These are phyloP conservation scores for Colletotrichum tamarilloi DNA, from an alignment of 2,329 filamentous ascomycete genomes.

Conservation along the genomic window DNA sequence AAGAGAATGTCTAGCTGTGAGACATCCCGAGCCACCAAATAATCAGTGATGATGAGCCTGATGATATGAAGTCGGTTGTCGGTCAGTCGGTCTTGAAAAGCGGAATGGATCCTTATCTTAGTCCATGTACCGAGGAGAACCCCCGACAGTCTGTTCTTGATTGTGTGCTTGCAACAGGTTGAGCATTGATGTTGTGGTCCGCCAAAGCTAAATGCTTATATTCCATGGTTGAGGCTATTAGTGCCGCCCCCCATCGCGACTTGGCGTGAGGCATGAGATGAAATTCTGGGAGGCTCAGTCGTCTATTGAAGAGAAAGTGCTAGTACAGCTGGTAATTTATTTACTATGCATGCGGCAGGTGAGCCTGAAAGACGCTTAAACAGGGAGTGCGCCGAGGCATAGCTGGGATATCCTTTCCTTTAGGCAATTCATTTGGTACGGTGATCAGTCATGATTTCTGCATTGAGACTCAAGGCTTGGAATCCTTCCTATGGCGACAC, in stretches of 20 bases:
- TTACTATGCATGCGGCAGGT: neutral
- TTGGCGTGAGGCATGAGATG: neutral
- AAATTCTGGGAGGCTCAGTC: neutral
- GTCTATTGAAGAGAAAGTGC: neutral
- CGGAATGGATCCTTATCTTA: neutral
- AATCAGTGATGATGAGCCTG: neutral
- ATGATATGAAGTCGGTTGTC: neutral
- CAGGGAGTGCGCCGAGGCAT: neutral
- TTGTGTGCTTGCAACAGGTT: neutral
- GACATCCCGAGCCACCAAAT: neutral
- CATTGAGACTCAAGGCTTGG: neutral
- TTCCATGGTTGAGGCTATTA: neutral
- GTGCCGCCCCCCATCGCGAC: neutral
- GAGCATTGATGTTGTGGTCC: neutral
- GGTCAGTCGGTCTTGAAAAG: neutral
- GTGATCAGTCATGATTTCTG: slow-evolving; percentile 4
- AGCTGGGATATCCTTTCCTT: neutral
- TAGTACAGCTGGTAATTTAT: neutral
- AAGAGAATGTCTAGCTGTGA: neutral
- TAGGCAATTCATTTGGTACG: neutral
- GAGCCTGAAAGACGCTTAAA: neutral
- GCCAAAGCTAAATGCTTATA: neutral
- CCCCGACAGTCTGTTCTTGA: neutral
- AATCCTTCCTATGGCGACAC: neutral
- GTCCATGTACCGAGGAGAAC: neutral